These are phyloP conservation scores for Scedosporium apiospermum DNA, from an alignment of 2,329 filamentous ascomycete species.

Conservation along the genomic window DNA sequence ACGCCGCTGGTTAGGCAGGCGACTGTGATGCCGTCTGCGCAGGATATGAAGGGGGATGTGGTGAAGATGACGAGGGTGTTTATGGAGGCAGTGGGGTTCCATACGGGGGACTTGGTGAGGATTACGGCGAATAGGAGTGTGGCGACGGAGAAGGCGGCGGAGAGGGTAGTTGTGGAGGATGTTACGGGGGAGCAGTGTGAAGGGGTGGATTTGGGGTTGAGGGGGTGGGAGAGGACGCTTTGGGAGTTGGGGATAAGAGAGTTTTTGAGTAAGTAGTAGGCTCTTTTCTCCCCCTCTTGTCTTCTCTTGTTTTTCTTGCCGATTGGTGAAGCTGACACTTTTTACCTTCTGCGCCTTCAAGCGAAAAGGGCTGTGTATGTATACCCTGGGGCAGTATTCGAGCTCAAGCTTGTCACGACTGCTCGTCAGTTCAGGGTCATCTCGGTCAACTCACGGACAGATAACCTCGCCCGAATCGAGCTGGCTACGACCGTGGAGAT, in stretches of 20 bases:
- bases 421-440: constrained; percentile 39
- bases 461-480: constrained; percentile 34
- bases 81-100: constrained; percentile 62
- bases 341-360: neutral
- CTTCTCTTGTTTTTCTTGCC: neutral
- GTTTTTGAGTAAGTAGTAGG: constrained; percentile 19
- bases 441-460: constrained; percentile 43
- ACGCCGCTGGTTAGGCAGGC: constrained; percentile 2
- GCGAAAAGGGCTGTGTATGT: constrained; percentile 56
- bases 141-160: constrained; percentile 36
- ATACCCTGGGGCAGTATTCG: constrained; percentile 60
- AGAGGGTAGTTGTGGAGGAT: constrained; percentile 53
- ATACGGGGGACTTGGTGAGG: constrained; percentile 54
- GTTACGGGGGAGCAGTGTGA: constrained; percentile 23
- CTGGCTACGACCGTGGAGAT: constrained; percentile 22
- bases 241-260: constrained; percentile 28
- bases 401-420: constrained; percentile 36
- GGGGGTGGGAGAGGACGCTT: constrained; percentile 19
- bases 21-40: constrained; percentile 1
- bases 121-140: constrained; percentile 38
- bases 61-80: constrained; percentile 65
- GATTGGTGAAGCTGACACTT: neutral
- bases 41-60: constrained; percentile 23
- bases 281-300: neutral
- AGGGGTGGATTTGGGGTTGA: constrained; percentile 8